phyloP scores from a whole-genome alignment of 768 basidiomycete species.

The Trametes cubensis region DNA sequence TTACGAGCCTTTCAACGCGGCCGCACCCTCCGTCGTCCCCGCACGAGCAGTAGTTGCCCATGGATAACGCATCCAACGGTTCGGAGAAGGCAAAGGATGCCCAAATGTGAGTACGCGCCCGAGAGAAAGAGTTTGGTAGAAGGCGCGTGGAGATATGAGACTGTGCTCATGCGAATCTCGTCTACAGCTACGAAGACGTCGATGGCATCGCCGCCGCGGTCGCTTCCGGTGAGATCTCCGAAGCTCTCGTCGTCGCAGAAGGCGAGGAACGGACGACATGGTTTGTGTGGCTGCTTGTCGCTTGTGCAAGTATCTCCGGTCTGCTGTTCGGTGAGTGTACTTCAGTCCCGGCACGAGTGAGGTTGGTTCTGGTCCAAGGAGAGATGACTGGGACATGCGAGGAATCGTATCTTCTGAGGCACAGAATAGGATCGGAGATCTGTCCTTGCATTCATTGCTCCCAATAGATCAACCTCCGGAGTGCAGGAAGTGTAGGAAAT shows the following conservation, averaged over 20 bases:
- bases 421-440: too few relatives aligned
- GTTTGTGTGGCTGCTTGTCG: slow-evolving; percentile 80
- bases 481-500: too few relatives aligned
- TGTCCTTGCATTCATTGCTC: too few relatives aligned
- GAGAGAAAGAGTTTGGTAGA: too few relatives aligned
- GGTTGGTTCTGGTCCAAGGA: neutral
- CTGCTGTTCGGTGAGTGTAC: slow-evolving; percentile 67
- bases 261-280: slow-evolving; percentile 68
- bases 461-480: too few relatives aligned
- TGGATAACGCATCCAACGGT: slow-evolving; percentile 8
- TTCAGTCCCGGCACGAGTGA: neutral
- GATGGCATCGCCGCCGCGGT: slow-evolving; percentile 12
- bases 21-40: neutral
- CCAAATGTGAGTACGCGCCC: slow-evolving; percentile 7
- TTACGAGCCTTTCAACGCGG: too few relatives aligned
- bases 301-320: slow-evolving; percentile 75
- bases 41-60: slow-evolving; percentile 5
- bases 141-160: too few relatives aligned
- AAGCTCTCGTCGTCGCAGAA: slow-evolving; percentile 60
- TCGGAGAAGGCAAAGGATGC: slow-evolving; percentile 10
- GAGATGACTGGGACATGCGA: too few relatives aligned
- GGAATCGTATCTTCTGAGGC: too few relatives aligned
- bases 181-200: slow-evolving; percentile 8
- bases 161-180: neutral
- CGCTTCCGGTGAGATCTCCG: slow-evolving; percentile 55